Evolutionary conservation across 306 rosid species (phyloP).

Genomic region (Sicyos edulis): DNA sequence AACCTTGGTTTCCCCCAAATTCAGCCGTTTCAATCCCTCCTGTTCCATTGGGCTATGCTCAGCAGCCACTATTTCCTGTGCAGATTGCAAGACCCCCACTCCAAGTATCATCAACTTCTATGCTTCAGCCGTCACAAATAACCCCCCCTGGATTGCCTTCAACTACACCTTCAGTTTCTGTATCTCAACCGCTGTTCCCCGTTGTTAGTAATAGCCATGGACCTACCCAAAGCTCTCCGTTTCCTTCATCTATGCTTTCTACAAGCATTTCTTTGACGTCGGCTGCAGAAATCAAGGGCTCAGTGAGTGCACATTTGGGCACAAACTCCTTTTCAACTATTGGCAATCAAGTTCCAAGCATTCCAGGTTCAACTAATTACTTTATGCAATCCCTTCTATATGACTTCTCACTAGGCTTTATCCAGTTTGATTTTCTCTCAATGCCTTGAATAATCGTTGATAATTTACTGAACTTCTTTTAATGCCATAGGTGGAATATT

Average conservation of each 20-base stretch:
- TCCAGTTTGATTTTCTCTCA: conserved; percentile 9
- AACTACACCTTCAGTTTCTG: conserved; percentile 55
- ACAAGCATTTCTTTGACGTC: conserved; percentile 44
- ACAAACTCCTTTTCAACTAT: conserved; percentile 36
- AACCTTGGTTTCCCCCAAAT: conserved; percentile 77
- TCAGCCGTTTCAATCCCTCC: conserved; percentile 63
- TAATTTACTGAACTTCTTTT: conserved; percentile 21
- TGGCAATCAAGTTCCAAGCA: conserved; percentile 36
- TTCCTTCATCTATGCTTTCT: conserved; percentile 50
- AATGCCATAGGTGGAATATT: conserved; percentile 46
- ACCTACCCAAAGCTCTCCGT: conserved; percentile 55
- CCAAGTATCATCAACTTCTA: conserved; percentile 45
- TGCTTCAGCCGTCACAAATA: conserved; percentile 50
- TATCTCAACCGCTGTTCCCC: conserved; percentile 96
- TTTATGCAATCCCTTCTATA: not conserved
- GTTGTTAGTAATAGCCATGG: conserved; percentile 66
- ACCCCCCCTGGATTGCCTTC: conserved; percentile 76
- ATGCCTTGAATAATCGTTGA: not conserved
- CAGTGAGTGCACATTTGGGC: conserved; percentile 46
- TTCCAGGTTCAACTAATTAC: conserved; percentile 43
- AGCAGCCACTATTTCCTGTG: conserved; percentile 94
- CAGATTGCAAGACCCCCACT: conserved; percentile 72
- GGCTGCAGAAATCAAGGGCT: conserved; percentile 38
- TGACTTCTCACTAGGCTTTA: not conserved
- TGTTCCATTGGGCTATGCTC: conserved; percentile 48